Evolutionary conservation across 306 rosid species (phyloP), one percentile per base, ranked within the genome.

Genomic region (Erythrophleum fordii): DNA sequence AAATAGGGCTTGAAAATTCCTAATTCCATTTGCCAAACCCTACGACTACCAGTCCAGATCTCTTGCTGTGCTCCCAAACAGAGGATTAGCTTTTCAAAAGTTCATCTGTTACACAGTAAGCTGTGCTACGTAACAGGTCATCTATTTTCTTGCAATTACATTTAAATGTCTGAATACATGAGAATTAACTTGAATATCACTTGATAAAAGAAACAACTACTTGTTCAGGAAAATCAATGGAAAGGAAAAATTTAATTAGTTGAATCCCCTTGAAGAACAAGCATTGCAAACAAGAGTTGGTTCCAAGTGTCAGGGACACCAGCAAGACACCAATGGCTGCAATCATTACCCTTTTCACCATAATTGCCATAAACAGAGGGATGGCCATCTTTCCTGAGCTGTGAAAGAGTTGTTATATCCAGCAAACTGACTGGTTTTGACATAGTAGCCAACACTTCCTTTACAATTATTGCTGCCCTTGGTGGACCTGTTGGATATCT

Each of bases 261-360:
- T 56, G 31, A 3, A 56, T 23, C 34, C 34, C 18, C 23, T 16
- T 39, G 56, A 25, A 16, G 45, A 74, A 41, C 41, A 51, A 78
- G 66, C 26, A 26, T 25, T 1, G 76, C 69, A 69, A 31, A 44
- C 25, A 71, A 29, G 53, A 79, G 31, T 58, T 79, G 62, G 46
- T 79, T 79, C 82, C 82, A 79, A 69, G 82, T 58, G 16, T 56
- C 82, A 58, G 82, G 82, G 18, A 79, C 77, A 28, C 82, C 82
- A 44, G 82, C 59, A 55, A 79, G 71, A 34, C 82, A 79, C 82
- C 82, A 79, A 41, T 69, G 82, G 48, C 82, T 79, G 31, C 82
- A 79, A 42, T 69, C 82, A 29, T 25, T 69, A 7, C 34, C 59
- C 18, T 31, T 22, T 1, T 3, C n/a, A 2, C 39, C 41, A 45